These are phyloP conservation scores for Teratosphaeria destructans DNA, from an alignment of 2,329 filamentous ascomycete genomes.

Conservation along the genomic window DNA sequence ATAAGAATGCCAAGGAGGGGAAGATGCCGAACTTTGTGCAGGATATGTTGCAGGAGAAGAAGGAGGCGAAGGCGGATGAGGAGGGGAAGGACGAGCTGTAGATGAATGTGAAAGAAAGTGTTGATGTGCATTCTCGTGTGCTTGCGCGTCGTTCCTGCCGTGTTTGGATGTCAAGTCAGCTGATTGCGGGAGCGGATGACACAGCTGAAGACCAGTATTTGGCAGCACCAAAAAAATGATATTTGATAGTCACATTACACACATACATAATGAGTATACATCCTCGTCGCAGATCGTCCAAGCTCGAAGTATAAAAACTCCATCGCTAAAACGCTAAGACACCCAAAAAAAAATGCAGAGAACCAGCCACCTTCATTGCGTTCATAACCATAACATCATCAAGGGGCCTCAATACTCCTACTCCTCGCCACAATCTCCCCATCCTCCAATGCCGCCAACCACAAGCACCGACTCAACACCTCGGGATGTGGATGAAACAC, in stretches of 20 bases:
- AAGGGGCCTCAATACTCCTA: constrained; percentile 16
- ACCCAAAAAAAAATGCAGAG: not conserved
- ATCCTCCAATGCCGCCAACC: constrained; percentile 68
- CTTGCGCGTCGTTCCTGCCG: not conserved
- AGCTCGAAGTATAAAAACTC: not conserved
- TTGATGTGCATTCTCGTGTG: not conserved
- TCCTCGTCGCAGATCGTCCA: not conserved
- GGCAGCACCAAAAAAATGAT: too few species aligned
- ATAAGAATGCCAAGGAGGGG: not conserved
- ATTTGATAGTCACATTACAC: not conserved
- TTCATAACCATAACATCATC: not conserved
- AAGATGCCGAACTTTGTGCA: not conserved
- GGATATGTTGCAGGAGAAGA: not conserved
- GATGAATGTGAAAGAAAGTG: not conserved
- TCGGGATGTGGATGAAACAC: constrained; percentile 64
- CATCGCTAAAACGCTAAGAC: not conserved
- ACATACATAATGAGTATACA: not conserved
- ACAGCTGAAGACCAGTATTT: too few species aligned
- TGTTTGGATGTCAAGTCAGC: not conserved
- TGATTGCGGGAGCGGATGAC: too few species aligned
- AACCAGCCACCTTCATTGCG: not conserved
- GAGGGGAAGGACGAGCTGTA: not conserved
- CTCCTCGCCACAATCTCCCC: constrained; percentile 50
- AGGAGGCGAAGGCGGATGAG: not conserved
- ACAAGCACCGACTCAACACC: constrained; percentile 70